Evolutionary conservation across 805 yeast species (phyloP).

Genomic region (Metschnikowia amazonensis): DNA sequence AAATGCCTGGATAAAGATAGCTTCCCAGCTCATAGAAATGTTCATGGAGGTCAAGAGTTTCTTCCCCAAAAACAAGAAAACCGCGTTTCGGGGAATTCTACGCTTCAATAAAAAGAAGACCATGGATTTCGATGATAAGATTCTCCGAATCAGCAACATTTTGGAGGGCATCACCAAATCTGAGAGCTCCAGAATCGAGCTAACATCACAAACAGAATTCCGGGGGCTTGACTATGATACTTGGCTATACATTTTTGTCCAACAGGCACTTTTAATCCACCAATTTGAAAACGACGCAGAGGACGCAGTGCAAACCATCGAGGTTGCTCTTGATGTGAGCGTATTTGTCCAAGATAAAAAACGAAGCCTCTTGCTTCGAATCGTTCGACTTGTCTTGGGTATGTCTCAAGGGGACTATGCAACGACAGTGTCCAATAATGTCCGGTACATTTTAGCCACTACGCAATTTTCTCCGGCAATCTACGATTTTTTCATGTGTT

Average conservation of each 20-base stretch:
- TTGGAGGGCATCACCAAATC: conserved; percentile 50
- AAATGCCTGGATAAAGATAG: conserved; percentile 77
- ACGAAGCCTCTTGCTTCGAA: conserved; percentile 54
- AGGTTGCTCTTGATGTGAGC: conserved; percentile 71
- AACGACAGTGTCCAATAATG: conserved; percentile 48
- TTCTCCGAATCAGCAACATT: conserved; percentile 62
- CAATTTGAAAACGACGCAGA: conserved; percentile 62
- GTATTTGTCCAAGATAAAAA: conserved; percentile 68
- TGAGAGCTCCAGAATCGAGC: conserved; percentile 28
- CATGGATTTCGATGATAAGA: conserved; percentile 67
- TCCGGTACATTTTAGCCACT: conserved; percentile 61
- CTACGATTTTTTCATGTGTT: conserved; percentile 60
- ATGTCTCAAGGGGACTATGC: conserved; percentile 46
- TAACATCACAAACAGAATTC: conserved; percentile 55
- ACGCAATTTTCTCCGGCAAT: conserved; percentile 74
- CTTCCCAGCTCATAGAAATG: conserved; percentile 77
- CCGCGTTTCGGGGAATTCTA: conserved; percentile 64
- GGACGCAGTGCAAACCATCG: conserved; percentile 48
- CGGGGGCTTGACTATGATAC: conserved; percentile 72
- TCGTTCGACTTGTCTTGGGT: conserved; percentile 65
- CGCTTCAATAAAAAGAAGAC: conserved; percentile 57
- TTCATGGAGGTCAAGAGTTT: conserved; percentile 75
- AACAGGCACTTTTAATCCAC: conserved; percentile 66
- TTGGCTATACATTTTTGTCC: conserved; percentile 86
- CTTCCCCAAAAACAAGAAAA: conserved; percentile 71